Evolutionary conservation across 2,329 filamentous ascomycete species (phyloP), one percentile per base, ranked within the genome.

Genomic region (Ophiocordyceps australis): DNA sequence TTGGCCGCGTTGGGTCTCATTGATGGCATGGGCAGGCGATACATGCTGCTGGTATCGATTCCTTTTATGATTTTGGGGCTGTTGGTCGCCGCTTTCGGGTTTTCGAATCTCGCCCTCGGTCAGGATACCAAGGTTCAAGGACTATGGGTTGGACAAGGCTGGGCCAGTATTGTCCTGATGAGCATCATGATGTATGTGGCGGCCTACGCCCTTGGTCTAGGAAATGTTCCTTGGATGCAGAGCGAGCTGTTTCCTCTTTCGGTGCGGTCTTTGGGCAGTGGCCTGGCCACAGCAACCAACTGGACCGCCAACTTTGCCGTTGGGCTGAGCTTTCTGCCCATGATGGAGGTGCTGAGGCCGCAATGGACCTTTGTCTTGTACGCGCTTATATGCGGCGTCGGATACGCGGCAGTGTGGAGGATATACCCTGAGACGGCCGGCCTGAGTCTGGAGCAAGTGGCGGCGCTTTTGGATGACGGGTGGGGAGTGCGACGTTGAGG

Each of bases 181-280:
- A 76, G 76, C 35, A 74, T 94, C 46, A 75, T 83, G 47, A 38
- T 82, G 7, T 94, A 91, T 47, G 83, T 92, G 3, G 76, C 80
- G 7, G 63, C 75, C 1, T 95, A 91, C 44, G 86, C 86, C 2
- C 59, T 85, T 2, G 86, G 86, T 3, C 62, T 95, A 3, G 86
- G 86, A 7, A 91, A 83, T 39, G 82, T 95, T 3, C 85, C 86
- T 1, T 95, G 86, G 86, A 86, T 93, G 62, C 85, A 93, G 53
- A 81, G 75, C 38, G 86, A 95, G 53, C 65, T 93, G 17, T 94
- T 94, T 43, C 78, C 83, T 1, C 58, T 85, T 24, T 62, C 63
- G 17, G 77, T 83, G 23, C 70, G 79, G 25, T 73, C 74, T 5
- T 50, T 81, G 2, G 80, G 79, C 16, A 79, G 74, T 30, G 73